Evolutionary conservation across 2,329 filamentous ascomycete species (phyloP), one percentile per base, ranked within the genome.

Genomic region (Penicillium vulpinum): DNA sequence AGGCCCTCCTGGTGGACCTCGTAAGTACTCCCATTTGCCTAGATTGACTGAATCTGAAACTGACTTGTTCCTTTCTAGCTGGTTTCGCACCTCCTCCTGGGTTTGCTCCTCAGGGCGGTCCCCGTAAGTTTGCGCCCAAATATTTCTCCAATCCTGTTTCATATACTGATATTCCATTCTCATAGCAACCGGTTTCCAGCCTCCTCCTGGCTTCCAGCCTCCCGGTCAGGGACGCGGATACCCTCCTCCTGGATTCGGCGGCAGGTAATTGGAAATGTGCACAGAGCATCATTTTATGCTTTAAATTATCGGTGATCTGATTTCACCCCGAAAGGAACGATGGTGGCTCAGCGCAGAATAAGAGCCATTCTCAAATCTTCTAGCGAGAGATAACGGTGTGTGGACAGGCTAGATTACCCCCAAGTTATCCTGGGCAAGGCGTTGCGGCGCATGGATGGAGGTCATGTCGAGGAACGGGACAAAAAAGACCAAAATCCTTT

Each of bases 161-260:
- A 31, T 11, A 46, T 57, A 61, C 77, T 80, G 68, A 81, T 68
- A 39, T 18, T 46, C 43, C 64, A 71, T 50, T 73, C n/a, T 74
- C 59, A 77, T 78, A 78, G 78, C 78, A 60, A 75, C 73, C 54
- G 74, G 74, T 59, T 80, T 80, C 64, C 84, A 84, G 59, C 84
- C 87, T 48, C 88, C 88, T 39, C 79, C 83, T 58, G 89, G 90
- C 61, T 93, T 93, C 78, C 88, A 91, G 77, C 87, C 89, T 57
- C 86, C 87, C 7, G 78, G 78, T 9, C 76, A 77, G 63, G 80
- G 80, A 51, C 77, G 80, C 62, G 80, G 80, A 51, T 81, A 77
- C 65, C 80, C 81, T 51, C 81, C 81, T 38, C 78, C 78, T 47
- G 80, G 79, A 33, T 81, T 81, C 66, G 76, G 75, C 60, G 75